These are phyloP conservation scores for Rhipidocladum racemiflorum DNA, from an alignment of 176 grass and related monocot species.

Conservation along the genomic window DNA sequence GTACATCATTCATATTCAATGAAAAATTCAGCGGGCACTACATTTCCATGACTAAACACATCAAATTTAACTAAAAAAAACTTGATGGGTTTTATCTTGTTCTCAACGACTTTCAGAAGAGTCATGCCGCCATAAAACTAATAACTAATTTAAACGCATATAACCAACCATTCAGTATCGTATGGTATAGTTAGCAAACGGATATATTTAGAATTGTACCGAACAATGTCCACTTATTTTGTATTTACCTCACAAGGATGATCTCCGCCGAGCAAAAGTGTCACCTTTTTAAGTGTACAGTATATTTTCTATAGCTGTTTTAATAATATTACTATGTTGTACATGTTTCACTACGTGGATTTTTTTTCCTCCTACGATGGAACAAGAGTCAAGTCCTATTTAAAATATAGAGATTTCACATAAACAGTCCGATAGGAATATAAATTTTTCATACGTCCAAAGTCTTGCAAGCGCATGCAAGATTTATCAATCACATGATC, in stretches of 20 bases:
- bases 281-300: not conserved
- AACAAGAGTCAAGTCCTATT: too few species aligned
- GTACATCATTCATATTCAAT: too few species aligned
- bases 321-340: not conserved
- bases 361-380: too few species aligned
- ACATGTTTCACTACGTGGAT: too few species aligned
- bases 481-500: not conserved
- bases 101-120: not conserved
- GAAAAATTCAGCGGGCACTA: too few species aligned
- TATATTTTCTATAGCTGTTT: not conserved
- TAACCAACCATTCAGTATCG: not conserved
- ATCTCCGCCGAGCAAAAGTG: not conserved
- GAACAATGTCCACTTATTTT: not conserved
- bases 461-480: conserved; percentile 18
- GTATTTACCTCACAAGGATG: not conserved
- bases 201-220: not conserved
- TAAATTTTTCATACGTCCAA: too few species aligned
- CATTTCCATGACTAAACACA: too few species aligned
- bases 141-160: not conserved
- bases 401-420: too few species aligned
- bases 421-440: too few species aligned
- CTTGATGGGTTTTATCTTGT: not conserved
- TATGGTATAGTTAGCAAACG: not conserved
- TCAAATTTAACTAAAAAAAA: too few species aligned
- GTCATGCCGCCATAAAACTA: not conserved